These are phyloP conservation scores for Hirschioporus abietinus DNA, from an alignment of 768 basidiomycete species.

Conservation along the genomic window DNA sequence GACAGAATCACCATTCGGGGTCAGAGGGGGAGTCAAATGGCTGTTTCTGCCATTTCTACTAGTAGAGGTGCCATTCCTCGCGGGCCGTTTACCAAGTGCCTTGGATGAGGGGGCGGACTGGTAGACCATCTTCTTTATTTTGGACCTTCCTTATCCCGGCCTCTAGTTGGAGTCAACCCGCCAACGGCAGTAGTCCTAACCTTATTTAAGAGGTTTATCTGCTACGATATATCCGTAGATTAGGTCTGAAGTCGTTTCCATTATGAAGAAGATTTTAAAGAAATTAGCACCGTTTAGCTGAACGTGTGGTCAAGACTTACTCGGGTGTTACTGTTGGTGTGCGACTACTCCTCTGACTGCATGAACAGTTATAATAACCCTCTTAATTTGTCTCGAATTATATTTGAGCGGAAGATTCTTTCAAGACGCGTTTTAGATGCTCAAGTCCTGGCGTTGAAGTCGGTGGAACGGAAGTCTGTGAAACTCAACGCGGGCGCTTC, in stretches of 20 bases:
- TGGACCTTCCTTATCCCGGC: neutral
- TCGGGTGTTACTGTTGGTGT: too few relatives aligned
- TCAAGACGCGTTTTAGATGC: neutral
- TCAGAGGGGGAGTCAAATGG: neutral
- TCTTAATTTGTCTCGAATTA: too few relatives aligned
- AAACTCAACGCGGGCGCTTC: neutral
- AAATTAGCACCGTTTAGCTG: too few relatives aligned
- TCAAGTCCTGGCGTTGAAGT: neutral
- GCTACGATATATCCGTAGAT: neutral
- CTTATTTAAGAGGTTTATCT: neutral
- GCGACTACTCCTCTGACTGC: too few relatives aligned
- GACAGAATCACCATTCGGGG: neutral
- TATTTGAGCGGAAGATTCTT: neutral
- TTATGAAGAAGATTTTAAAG: too few relatives aligned
- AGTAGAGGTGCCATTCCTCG: neutral
- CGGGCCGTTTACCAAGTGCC: constrained; percentile 1
- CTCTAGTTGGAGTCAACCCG: neutral
- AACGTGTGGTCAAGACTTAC: too few relatives aligned
- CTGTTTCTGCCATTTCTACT: neutral
- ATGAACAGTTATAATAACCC: too few relatives aligned
- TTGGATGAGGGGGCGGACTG: neutral
- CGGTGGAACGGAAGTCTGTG: neutral
- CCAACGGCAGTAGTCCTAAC: too few relatives aligned
- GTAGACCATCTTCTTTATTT: neutral
- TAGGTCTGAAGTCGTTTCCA: neutral